These are phyloP conservation scores for Sporothrix luriei DNA, from an alignment of 2,329 filamentous ascomycete species.

Conservation along the genomic window DNA sequence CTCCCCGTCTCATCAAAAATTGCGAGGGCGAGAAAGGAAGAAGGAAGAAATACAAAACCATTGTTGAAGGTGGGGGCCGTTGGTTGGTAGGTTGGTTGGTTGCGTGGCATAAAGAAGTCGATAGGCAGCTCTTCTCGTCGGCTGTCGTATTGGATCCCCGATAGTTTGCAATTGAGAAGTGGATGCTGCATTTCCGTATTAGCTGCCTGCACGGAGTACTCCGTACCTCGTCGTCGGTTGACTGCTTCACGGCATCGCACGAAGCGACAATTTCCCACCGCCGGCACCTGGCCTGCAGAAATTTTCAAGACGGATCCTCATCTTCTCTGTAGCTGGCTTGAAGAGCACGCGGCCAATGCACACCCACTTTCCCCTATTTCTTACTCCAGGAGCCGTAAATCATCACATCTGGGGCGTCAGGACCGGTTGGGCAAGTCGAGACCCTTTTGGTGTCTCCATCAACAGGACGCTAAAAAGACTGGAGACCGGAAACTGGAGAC, in stretches of 20 bases:
- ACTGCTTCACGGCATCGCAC: constrained; percentile 17
- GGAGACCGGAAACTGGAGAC: constrained; percentile 11
- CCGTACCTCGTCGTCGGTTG: constrained; percentile 13
- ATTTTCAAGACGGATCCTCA: neutral
- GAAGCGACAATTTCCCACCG: neutral
- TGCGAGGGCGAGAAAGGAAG: neutral
- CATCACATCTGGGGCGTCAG: neutral
- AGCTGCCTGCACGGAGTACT: neutral
- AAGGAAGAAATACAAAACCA: neutral
- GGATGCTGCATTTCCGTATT: constrained; percentile 10
- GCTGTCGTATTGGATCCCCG: constrained; percentile 3
- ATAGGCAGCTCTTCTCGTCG: neutral
- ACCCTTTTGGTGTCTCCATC: constrained; percentile 9
- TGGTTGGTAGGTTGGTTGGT: too few species aligned
- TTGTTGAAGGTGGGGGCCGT: neutral
- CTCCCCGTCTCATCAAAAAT: neutral
- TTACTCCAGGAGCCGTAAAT: neutral
- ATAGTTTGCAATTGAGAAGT: neutral
- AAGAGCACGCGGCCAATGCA: neutral
- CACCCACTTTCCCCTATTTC: neutral
- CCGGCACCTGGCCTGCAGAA: constrained; percentile 5
- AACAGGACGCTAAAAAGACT: constrained; percentile 17
- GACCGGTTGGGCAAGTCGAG: constrained; percentile 21
- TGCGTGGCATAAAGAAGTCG: neutral
- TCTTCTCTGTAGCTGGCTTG: neutral